Base-by-base conservation (phyloP, 1,284 basidiomycete genomes). In the Kwoniella shivajii region DNA sequence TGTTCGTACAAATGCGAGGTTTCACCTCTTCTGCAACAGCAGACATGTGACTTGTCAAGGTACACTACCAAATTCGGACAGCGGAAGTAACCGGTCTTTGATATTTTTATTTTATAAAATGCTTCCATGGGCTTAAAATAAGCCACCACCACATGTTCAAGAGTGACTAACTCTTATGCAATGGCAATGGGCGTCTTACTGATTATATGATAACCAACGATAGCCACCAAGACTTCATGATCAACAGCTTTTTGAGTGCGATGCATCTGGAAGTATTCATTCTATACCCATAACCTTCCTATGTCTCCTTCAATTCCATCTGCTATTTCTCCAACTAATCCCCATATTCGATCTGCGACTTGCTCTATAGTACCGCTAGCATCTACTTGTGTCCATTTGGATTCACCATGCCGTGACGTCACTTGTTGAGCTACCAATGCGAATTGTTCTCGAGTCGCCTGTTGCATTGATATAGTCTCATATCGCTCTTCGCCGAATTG, bases 401-500 rank as follows among this genome's bases (percentile, higher is more conserved):
- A 72, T 13, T 59, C 29, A 1, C 69, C 74, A 50, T 75, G 77
- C 11, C 57, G 56, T 24, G 49, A 30, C 44, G 57, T 54, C 3
- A 78, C 67, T 44, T 73, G 86, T 27, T 75, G 69, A 0, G 82
- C 85, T 43, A 95, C 86, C 54, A 78, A 75, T 53, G 77, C 74
- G 70, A 93, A 94, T 31, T 87, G 76, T 30, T 80, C 76, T 30
- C 87, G 77, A 16, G 93, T 91, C 36, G 82, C 79, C 31, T 73
- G 75, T 74, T 95, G 92, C 75, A 91, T 82, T 31, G 87, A 86
- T 59, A 86, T 83, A 59, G 84, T 86, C 79, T 94, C 91, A 67
- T 93, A 93, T 24, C 94, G 83, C 79, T 99, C 95, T 52, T 85
- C 83, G 0, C 96, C 96, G 67, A 89, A 99, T 0, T 90, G 92